Evolutionary conservation across 2,329 filamentous ascomycete genomes (phyloP).

Genomic region (Fusarium liriodendri): DNA sequence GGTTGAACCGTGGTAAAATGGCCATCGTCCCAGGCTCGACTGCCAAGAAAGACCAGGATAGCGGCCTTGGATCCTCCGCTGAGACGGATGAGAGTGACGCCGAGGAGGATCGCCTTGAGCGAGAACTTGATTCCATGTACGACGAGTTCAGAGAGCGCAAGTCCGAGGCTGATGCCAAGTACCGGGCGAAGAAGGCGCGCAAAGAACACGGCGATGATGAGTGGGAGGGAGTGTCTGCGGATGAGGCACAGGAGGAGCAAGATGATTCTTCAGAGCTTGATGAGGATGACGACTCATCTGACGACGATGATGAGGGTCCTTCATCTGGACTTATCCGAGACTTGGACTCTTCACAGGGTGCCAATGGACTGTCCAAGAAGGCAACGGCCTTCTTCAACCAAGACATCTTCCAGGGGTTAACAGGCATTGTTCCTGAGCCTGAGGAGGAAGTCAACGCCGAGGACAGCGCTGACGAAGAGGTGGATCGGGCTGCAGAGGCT

Average conservation of each 20-base stretch:
- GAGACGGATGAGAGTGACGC: conserved; percentile 76
- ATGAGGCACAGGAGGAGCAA: conserved; percentile 67
- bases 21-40: conserved; percentile 69
- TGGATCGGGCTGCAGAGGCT: conserved; percentile 48
- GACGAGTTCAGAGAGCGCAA: conserved; percentile 84
- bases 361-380: conserved; percentile 54
- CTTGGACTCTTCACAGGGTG: conserved; percentile 46
- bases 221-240: conserved; percentile 88
- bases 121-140: conserved; percentile 89
- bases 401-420: conserved; percentile 90
- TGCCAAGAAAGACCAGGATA: conserved; percentile 67
- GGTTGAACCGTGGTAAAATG: conserved; percentile 79
- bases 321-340: conserved; percentile 50
- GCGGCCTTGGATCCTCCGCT: conserved; percentile 64
- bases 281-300: conserved; percentile 59
- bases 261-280: conserved; percentile 67
- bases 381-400: conserved; percentile 93
- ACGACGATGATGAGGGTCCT: conserved; percentile 46
- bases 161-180: conserved; percentile 85
- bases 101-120: conserved; percentile 84
- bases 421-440: conserved; percentile 69
- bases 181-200: conserved; percentile 88
- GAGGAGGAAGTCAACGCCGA: conserved; percentile 40
- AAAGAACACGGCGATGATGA: conserved; percentile 86
- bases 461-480: conserved; percentile 45